Evolutionary conservation across 1,139 yeast genomes (phyloP).

Genomic region (Debaryomyces coudertii): DNA sequence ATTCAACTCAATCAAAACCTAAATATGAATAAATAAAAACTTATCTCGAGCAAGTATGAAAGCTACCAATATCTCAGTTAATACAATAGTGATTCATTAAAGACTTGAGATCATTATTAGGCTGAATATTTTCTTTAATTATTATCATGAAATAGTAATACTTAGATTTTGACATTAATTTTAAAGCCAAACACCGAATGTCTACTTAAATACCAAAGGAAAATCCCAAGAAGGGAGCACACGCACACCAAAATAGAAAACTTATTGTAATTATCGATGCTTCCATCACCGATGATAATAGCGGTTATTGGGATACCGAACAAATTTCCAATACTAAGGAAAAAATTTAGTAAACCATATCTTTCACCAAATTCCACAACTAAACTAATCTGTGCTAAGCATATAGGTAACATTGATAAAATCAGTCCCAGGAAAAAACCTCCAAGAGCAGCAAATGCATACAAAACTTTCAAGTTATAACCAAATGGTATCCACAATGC

Average conservation of each 20-base stretch:
- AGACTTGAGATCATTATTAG: too few species aligned
- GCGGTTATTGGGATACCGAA: conserved; percentile 51
- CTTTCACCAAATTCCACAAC: conserved; percentile 44
- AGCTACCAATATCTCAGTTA: too few species aligned
- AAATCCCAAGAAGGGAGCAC: conserved; percentile 30
- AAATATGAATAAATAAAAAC: too few species aligned
- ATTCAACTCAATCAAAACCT: too few species aligned
- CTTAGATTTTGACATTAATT: conserved; percentile 34
- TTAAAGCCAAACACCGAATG: conserved; percentile 35
- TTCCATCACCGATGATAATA: conserved; percentile 41
- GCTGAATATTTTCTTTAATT: too few species aligned
- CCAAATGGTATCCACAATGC: conserved; percentile 48
- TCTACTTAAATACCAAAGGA: conserved; percentile 39
- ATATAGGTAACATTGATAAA: conserved; percentile 43
- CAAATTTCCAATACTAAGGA: conserved; percentile 44
- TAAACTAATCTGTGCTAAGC: conserved; percentile 44
- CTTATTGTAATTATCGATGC: conserved; percentile 32
- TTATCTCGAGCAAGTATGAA: too few species aligned
- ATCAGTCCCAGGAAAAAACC: conserved; percentile 37
- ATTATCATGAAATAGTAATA: background rate
- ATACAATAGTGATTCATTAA: too few species aligned
- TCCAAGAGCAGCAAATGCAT: conserved; percentile 39
- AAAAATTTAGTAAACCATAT: conserved; percentile 43
- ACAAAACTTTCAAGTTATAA: conserved; percentile 29
- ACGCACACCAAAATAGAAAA: conserved; percentile 42